Base-by-base conservation (phyloP, 441 rosid genomes). In the Cnidoscolus chayamansa region DNA sequence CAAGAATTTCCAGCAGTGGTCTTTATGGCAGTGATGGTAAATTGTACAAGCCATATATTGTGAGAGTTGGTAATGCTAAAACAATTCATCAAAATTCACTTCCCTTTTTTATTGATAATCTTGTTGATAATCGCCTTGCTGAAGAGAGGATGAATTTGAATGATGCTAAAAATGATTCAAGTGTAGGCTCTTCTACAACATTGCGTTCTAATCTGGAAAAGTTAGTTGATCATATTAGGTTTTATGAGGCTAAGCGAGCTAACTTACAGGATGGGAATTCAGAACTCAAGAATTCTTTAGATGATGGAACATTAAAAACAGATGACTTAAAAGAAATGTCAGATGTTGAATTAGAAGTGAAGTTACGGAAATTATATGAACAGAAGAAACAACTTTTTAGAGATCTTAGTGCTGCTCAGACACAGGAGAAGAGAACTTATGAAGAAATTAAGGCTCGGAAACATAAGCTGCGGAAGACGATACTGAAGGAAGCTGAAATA, bases 41-140 rank as follows among this genome's bases (percentile, higher is more conserved):
- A 84, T 87, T 74, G 87, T 96, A 88, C 85, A 90, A 87, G 80
- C 99, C 99, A 37, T 93, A 91, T 81, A 90, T 96, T 80, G 98
- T 96, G 32, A 87, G 99, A 83, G 99, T 96, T 75, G 99, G 99
- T 71, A 96, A 93, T 86, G 88, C 90, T 56, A 96, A 90, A 84
- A 89, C 99, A 1, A 84, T 96, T 72, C 98, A 96, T 84, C 87
- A 89, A 67, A 90, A 84, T 79, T 96, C 99, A 47, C 75, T 93
- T 51, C 98, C 96, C 54, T 90, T 87, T 77, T 93, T 87, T 80
- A 87, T 96, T 6, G 99, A 96, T 78, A 88, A 94, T 35, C 92
- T 96, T 72, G 98, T 96, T 78, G 96, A 90, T 77, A 94, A 88
- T 70, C 97, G 89, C 59, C 85, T 96, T 80, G 88, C 83, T 40